Evolutionary conservation across 805 yeast genomes (phyloP).

Genomic region (Saccharomycopsis malanga): DNA sequence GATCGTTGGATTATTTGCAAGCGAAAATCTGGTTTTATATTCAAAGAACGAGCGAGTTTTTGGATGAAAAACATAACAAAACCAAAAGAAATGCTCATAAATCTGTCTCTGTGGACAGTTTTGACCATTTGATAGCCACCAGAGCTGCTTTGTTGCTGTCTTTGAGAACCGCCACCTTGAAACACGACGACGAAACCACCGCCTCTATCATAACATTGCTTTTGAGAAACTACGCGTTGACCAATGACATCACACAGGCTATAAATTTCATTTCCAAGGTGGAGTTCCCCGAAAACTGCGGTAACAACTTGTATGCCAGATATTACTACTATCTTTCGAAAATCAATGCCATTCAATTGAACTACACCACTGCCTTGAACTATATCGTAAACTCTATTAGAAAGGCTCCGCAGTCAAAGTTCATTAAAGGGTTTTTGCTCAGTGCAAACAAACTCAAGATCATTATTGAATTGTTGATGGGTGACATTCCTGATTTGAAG

Average conservation of each 20-base stretch:
- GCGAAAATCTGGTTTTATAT: slow-evolving; percentile 94
- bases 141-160: slow-evolving; percentile 67
- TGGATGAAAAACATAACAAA: slow-evolving; percentile 26
- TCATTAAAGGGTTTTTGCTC: slow-evolving; percentile 82
- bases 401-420: slow-evolving; percentile 87
- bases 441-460: slow-evolving; percentile 83
- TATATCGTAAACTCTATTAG: slow-evolving; percentile 91
- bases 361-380: slow-evolving; percentile 85
- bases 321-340: slow-evolving; percentile 88
- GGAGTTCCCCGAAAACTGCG: slow-evolving; percentile 78
- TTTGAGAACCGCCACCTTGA: slow-evolving; percentile 79
- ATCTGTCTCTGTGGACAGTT: slow-evolving; percentile 9
- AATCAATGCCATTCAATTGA: slow-evolving; percentile 84
- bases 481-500: slow-evolving; percentile 90
- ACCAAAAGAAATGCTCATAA: background rate
- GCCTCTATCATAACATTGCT: slow-evolving; percentile 82
- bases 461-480: slow-evolving; percentile 86
- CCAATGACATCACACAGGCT: slow-evolving; percentile 82
- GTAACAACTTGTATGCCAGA: slow-evolving; percentile 85
- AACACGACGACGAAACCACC: slow-evolving; percentile 88
- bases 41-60: slow-evolving; percentile 66
- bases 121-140: slow-evolving; percentile 43
- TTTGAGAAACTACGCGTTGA: slow-evolving; percentile 67
- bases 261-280: slow-evolving; percentile 83
- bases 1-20: slow-evolving; percentile 77